Conservation (phyloP, 768 basidiomycete species). For the Cyclocybe cylindracea region DNA sequence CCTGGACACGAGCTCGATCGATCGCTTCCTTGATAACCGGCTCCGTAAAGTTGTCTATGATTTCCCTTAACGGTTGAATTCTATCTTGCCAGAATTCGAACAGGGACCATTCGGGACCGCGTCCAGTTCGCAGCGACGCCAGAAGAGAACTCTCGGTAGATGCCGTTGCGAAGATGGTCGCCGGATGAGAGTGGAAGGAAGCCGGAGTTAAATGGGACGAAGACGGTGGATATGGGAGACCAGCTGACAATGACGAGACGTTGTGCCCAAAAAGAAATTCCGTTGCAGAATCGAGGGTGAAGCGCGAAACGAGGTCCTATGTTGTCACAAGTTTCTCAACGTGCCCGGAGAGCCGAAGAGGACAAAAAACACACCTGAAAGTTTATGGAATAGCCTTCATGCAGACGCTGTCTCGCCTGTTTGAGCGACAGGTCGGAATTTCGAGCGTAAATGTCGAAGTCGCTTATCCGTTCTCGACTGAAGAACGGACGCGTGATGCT, state of each 20-base stretch:
- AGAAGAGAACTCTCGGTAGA: constrained; percentile 46
- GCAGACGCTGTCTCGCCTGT: constrained; percentile 44
- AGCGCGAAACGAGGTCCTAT: constrained; percentile 46
- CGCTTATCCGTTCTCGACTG: constrained; percentile 55
- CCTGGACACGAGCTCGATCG: constrained; percentile 12
- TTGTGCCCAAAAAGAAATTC: constrained; percentile 59
- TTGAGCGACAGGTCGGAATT: constrained; percentile 49
- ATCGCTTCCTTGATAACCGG: constrained; percentile 50
- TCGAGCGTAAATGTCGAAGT: constrained; percentile 63
- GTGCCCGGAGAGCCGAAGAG: background rate
- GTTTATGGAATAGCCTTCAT: constrained; percentile 52
- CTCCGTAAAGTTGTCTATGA: constrained; percentile 50
- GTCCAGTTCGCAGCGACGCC: constrained; percentile 35
- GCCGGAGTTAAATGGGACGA: constrained; percentile 24
- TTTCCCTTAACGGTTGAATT: constrained; percentile 39
- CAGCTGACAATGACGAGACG: constrained; percentile 49
- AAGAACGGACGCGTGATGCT: constrained; percentile 74
- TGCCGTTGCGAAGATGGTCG: constrained; percentile 47
- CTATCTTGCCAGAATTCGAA: constrained; percentile 53
- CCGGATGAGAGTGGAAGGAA: constrained; percentile 30
- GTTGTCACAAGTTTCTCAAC: background rate
- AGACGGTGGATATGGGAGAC: constrained; percentile 48
- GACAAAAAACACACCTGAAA: constrained; percentile 45
- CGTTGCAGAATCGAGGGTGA: constrained; percentile 67
- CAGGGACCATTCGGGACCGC: constrained; percentile 34